These are phyloP conservation scores for Leishmania lainsoni DNA, from an alignment of 208 protist genomes.

Conservation along the genomic window DNA sequence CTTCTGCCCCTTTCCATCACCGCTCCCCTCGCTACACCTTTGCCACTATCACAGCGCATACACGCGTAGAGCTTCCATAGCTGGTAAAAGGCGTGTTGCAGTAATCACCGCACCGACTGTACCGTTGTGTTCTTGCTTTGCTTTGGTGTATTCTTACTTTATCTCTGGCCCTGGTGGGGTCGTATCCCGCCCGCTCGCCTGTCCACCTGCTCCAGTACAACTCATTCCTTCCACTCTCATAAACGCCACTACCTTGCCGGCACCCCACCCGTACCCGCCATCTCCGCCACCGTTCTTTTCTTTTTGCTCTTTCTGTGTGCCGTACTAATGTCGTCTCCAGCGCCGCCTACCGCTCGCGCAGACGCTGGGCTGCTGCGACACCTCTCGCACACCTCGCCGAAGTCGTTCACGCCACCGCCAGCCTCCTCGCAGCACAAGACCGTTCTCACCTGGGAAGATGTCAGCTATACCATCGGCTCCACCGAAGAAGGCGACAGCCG, in stretches of 20 bases:
- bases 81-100: not conserved
- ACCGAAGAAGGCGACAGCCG: conserved; percentile 10
- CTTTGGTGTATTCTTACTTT: not conserved
- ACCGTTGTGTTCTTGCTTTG: not conserved
- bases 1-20: not conserved
- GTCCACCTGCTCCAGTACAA: not conserved
- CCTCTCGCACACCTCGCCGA: not conserved
- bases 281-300: not conserved
- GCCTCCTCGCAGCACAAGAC: conserved; percentile 7
- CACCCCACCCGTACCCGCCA: not conserved
- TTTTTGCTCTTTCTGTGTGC: not conserved
- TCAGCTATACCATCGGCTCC: conserved; percentile 42
- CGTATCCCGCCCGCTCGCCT: not conserved
- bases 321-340: conserved; percentile 15
- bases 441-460: conserved; percentile 53
- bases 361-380: conserved; percentile 11
- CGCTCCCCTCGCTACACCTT: not conserved
- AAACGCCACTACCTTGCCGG: not conserved
- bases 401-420: not conserved
- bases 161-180: not conserved
- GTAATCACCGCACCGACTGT: not conserved
- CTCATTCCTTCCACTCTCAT: not conserved
- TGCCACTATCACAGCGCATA: not conserved
- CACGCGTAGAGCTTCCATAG: not conserved
- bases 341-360: conserved; percentile 17